phyloP scores from a whole-genome alignment of 192 early-diverging fungal species.

The Backusella westeae region DNA sequence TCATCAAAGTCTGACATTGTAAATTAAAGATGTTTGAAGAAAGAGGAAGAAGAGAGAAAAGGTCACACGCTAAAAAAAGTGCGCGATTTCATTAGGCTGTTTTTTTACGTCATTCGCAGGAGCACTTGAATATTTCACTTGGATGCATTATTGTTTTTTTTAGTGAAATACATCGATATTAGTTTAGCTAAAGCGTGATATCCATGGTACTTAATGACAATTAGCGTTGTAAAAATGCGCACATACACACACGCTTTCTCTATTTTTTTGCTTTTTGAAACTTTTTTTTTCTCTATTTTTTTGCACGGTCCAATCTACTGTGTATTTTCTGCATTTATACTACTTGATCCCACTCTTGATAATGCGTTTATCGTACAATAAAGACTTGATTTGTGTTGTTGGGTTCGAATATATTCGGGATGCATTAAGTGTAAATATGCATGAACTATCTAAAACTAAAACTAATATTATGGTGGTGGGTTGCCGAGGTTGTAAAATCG shows the following conservation, averaged over 20 bases:
- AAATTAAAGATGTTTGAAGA: neutral
- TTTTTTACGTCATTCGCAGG: neutral
- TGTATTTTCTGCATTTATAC: neutral
- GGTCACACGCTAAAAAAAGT: neutral
- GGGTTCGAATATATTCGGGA: neutral
- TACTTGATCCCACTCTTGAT: neutral
- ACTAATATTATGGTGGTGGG: no score
- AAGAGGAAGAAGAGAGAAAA: neutral
- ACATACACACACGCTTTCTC: neutral
- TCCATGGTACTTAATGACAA: neutral
- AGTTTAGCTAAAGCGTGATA: neutral
- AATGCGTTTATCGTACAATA: neutral
- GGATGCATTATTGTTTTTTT: neutral
- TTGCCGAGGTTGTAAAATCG: no score
- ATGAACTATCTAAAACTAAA: no score
- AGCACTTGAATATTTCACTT: neutral
- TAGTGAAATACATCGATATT: neutral
- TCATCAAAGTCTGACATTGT: constrained; percentile 22
- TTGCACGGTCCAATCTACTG: no score
- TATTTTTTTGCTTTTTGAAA: neutral
- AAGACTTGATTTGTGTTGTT: neutral
- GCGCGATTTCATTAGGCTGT: neutral
- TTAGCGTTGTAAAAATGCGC: no score
- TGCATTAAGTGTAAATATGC: no score
- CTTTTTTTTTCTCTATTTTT: neutral